Conservation (phyloP, 2,329 filamentous ascomycete genomes). For the Colletotrichum brevisporum region DNA sequence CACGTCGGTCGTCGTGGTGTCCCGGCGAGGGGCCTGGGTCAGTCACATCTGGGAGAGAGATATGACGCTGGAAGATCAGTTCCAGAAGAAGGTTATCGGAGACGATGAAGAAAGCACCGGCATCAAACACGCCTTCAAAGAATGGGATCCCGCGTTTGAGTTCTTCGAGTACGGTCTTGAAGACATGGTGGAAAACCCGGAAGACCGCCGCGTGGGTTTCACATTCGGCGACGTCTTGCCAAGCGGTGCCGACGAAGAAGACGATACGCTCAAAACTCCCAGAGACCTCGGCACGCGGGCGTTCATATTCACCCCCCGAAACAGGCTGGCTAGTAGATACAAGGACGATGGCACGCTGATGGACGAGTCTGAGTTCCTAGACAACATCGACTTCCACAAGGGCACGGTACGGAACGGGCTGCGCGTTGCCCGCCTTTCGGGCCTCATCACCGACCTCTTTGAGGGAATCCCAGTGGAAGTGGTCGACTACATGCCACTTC, state of each 20-base stretch:
- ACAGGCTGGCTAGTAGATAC: neutral
- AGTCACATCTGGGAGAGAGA: slow-evolving; percentile 26
- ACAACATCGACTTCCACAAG: neutral
- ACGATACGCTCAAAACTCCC: neutral
- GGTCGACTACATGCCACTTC: slow-evolving; percentile 1
- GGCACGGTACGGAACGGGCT: neutral
- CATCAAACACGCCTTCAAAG: neutral
- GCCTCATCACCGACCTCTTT: neutral
- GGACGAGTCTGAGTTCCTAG: neutral
- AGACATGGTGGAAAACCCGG: no score
- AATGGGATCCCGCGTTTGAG: no score
- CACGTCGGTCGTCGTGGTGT: slow-evolving; percentile 22
- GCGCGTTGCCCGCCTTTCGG: neutral
- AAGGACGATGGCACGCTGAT: neutral
- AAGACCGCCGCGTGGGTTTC: no score
- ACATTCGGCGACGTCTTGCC: no score
- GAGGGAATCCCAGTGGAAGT: neutral
- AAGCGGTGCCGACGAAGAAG: neutral
- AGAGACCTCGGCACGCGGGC: slow-evolving; percentile 11
- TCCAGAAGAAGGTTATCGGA: neutral
- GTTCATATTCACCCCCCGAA: slow-evolving; percentile 2
- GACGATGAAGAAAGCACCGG: neutral
- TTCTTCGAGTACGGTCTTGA: no score
- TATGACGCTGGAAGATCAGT: neutral
- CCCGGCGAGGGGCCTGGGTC: slow-evolving; percentile 21